phyloP scores from a whole-genome alignment of 2,329 filamentous ascomycete species.

The Cercospora nicotianae region DNA sequence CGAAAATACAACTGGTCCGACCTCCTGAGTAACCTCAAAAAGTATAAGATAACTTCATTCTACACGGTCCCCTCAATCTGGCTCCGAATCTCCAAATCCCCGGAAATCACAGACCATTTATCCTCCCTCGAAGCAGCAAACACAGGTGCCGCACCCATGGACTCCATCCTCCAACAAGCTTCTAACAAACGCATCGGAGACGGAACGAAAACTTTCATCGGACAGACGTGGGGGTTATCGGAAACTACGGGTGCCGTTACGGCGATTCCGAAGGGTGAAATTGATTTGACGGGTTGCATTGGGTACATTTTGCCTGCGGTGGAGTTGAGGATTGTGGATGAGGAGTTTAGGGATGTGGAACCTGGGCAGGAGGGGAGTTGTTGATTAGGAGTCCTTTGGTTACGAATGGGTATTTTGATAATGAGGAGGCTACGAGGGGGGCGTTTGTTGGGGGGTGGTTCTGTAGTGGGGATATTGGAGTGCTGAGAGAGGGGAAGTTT shows the following conservation, averaged over 20 bases:
- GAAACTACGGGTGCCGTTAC: conserved; percentile 40
- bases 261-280: conserved; percentile 40
- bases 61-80: conserved; percentile 44
- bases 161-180: conserved; percentile 42
- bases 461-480: conserved; percentile 83
- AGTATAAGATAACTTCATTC: conserved; percentile 42
- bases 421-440: conserved; percentile 66
- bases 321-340: conserved; percentile 45
- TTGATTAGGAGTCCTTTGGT: conserved; percentile 34
- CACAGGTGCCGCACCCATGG: conserved; percentile 44
- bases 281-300: conserved; percentile 38
- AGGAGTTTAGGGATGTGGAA: conserved; percentile 45
- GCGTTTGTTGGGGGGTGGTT: conserved; percentile 80
- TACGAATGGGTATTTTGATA: conserved; percentile 71
- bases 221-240: conserved; percentile 42
- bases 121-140: conserved; percentile 38
- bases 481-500: conserved; percentile 70
- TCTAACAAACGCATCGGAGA: conserved; percentile 37
- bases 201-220: conserved; percentile 36
- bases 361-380: conserved; percentile 38
- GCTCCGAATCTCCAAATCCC: conserved; percentile 42
- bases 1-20: conserved; percentile 40
- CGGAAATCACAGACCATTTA: conserved; percentile 40
- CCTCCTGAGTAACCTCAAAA: conserved; percentile 40
- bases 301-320: conserved; percentile 43